Conservation (phyloP, 2,329 filamentous ascomycete species). For the Metarhizium brunneum region DNA sequence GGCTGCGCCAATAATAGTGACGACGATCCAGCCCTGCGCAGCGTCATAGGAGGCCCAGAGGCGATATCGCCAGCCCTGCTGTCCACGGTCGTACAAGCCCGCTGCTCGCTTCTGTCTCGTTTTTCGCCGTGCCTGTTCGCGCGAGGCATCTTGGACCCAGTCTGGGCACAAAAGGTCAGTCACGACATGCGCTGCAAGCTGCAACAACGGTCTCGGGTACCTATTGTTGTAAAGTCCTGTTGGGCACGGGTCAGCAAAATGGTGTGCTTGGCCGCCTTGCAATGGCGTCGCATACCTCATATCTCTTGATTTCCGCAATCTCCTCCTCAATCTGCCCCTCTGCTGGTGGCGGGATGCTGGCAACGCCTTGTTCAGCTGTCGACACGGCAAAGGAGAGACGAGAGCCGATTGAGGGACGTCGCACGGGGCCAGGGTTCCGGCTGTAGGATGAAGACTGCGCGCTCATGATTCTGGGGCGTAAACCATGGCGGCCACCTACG, state of each 20-base stretch:
- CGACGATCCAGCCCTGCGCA: slow-evolving; percentile 94
- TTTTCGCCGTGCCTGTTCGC: slow-evolving; percentile 77
- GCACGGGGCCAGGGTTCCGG: slow-evolving; percentile 25
- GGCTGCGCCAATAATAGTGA: slow-evolving; percentile 83
- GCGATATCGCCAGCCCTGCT: slow-evolving; percentile 69
- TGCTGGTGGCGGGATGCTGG: slow-evolving; percentile 38
- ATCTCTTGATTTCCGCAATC: slow-evolving; percentile 95
- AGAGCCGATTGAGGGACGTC: slow-evolving; percentile 50
- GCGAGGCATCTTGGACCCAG: slow-evolving; percentile 95
- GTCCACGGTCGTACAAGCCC: slow-evolving; percentile 61
- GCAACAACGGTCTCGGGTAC: slow-evolving; percentile 26
- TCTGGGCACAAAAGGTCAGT: slow-evolving; percentile 37
- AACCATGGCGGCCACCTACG: slow-evolving; percentile 27
- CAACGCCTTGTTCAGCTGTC: slow-evolving; percentile 52
- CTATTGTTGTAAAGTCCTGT: slow-evolving; percentile 87
- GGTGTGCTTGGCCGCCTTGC: background rate
- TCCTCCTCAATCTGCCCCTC: slow-evolving; percentile 80
- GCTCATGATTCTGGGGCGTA: slow-evolving; percentile 33
- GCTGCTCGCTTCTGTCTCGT: slow-evolving; percentile 63
- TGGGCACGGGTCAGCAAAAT: background rate
- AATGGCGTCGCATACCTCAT: slow-evolving; percentile 51
- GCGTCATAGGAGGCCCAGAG: slow-evolving; percentile 86
- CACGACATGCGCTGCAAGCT: background rate
- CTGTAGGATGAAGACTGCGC: slow-evolving; percentile 43
- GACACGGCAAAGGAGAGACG: slow-evolving; percentile 61